A percentile compares a stretch with the other conserved stretches of the same genome.
Evolutionary conservation across 148 eudicot genomes (phyloP).

Genomic region (Diospyros lotus): DNA sequence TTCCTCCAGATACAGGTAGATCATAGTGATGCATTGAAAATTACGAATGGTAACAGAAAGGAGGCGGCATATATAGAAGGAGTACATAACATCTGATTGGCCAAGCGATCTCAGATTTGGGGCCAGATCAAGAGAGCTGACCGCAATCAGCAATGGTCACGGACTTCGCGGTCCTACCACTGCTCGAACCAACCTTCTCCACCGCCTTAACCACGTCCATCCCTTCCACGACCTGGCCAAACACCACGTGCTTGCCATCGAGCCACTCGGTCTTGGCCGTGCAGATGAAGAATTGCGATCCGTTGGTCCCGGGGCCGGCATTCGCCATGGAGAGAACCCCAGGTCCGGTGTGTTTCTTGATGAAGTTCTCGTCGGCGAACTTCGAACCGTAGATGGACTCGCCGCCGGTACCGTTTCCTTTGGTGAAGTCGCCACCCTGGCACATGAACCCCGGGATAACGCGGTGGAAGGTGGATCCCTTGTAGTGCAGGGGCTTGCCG

Average conservation of each 20-base stretch:
- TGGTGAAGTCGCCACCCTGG: constrained; percentile 62
- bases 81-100: no score
- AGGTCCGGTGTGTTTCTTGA: constrained; percentile 58
- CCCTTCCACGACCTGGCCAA: constrained; percentile 66
- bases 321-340: constrained; percentile 79
- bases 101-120: not conserved
- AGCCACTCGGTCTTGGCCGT: constrained; percentile 69
- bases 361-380: constrained; percentile 54
- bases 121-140: constrained; percentile 30
- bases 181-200: constrained; percentile 48
- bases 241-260: constrained; percentile 70
- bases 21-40: no score
- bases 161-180: constrained; percentile 34
- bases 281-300: constrained; percentile 77
- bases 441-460: constrained; percentile 64
- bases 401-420: constrained; percentile 54
- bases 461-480: constrained; percentile 52
- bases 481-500: constrained; percentile 56
- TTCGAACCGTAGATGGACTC: constrained; percentile 50
- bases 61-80: no score
- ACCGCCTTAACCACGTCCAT: constrained; percentile 48
- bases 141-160: constrained; percentile 73
- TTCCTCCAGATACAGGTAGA: no score
- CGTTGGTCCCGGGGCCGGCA: constrained; percentile 61
- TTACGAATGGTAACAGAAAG: no score